Evolutionary conservation across 2,329 filamentous ascomycete genomes (phyloP), one percentile per base, ranked within the genome.

Genomic region (Colletotrichum australisinense): DNA sequence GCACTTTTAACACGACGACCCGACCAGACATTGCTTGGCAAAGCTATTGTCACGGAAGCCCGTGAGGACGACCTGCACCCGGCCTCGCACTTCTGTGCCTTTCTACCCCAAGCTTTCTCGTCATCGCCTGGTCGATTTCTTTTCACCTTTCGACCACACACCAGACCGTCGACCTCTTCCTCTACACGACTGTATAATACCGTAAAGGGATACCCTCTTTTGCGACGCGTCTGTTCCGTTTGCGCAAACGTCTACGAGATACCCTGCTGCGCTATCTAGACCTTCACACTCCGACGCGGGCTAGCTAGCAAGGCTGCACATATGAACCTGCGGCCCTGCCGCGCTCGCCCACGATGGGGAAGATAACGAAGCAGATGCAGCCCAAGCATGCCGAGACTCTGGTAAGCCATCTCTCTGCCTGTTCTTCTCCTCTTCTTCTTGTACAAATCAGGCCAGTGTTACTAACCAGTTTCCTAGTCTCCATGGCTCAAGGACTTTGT

Each of bases 401-500:
- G 87, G 91, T 93, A 85, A 82, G 88, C 81, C 67, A 52, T 38
- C 56, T 55, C 19, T 19, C 19, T 22, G 46, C 55, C 38, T n/a
- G 63, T 30, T 56, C 53, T 58, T 52, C 74, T 53, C 74, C 28
- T 42, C 63, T 55, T 24, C 19, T 42, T 58, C 65, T 55, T 70
- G 58, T 38, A 9, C 26, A 53, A n/a, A 22, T 57, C 30, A 22
- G 38, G 28, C 52, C 35, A 49, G 46, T 38, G 16, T 19, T 35
- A 24, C 76, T 77, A 53, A 72, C 81, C 82, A 73, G 78, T 14
- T 57, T 16, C 46, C 38, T 19, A 98, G 94, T 98, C 97, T 83
- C 93, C 95, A 77, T 97, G 94, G 88, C 89, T 98, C 76, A 90
- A 93, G 83, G 89, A 93, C 67, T 98, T 95, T 80, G 93, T 98